These are phyloP conservation scores for Aquilaria yunnanensis DNA, from an alignment of 345 rosid genomes.

Conservation along the genomic window DNA sequence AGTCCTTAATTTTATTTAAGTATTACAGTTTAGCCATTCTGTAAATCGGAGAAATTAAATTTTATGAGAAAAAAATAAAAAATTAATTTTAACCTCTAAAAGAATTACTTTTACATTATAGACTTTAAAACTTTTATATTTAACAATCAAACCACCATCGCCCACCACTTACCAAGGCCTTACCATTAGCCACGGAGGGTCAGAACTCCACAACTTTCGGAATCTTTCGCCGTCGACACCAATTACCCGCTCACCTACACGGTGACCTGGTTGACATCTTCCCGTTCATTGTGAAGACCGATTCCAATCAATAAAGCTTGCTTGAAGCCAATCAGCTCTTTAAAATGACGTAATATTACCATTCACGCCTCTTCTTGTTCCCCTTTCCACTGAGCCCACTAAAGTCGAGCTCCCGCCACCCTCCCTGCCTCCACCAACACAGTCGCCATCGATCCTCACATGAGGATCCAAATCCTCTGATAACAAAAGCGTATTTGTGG, in stretches of 20 bases:
- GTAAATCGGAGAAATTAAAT: no score
- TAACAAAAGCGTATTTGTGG: slow-evolving; percentile 46
- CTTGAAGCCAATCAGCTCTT: slow-evolving; percentile 46
- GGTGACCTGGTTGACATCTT: slow-evolving; percentile 32
- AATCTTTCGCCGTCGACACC: slow-evolving; percentile 35
- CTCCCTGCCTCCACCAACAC: slow-evolving; percentile 27
- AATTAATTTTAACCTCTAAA: no score
- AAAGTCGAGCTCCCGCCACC: slow-evolving; percentile 16
- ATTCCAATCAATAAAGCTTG: slow-evolving; percentile 27
- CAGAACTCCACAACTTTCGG: slow-evolving; percentile 36
- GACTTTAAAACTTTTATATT: no score
- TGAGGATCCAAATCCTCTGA: slow-evolving; percentile 33
- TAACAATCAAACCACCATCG: no score
- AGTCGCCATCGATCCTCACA: slow-evolving; percentile 14
- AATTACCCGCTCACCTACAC: slow-evolving; percentile 52
- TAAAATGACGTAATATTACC: slow-evolving; percentile 23
- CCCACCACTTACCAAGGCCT: slow-evolving; percentile 66
- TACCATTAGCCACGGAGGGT: slow-evolving; percentile 61
- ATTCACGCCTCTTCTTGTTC: slow-evolving; percentile 65
- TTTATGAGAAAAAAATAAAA: no score
- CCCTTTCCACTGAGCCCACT: slow-evolving; percentile 44
- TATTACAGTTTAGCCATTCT: no score
- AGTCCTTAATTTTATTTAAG: no score
- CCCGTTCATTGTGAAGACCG: slow-evolving; percentile 32
- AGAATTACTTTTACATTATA: no score